Conservation (phyloP, 306 rosid genomes). For the Mimosa bimucronata region DNA sequence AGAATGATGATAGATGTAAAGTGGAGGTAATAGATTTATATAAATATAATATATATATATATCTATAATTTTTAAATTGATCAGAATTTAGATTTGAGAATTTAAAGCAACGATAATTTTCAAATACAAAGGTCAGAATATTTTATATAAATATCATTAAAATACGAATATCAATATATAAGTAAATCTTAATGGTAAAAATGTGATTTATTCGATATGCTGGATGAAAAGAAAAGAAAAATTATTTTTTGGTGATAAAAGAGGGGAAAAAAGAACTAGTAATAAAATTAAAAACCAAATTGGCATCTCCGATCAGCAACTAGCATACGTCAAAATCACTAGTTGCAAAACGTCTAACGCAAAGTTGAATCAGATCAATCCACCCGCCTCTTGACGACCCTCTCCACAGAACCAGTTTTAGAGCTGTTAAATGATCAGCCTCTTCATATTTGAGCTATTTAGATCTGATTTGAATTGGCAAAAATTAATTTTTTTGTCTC, state of each 20-base stretch:
- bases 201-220: neutral
- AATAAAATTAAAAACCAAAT: neutral
- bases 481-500: too few species aligned
- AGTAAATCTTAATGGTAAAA: neutral
- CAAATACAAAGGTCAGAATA: neutral
- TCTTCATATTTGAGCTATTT: too few species aligned
- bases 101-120: too few species aligned
- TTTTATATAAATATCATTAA: too few species aligned
- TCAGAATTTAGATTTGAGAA: neutral
- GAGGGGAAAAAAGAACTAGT: neutral
- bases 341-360: neutral
- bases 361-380: neutral
- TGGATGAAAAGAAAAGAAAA: neutral
- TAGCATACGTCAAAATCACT: neutral
- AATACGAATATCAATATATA: neutral
- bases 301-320: neutral
- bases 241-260: neutral
- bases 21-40: neutral
- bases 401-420: neutral
- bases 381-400: neutral
- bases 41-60: too few species aligned
- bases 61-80: too few species aligned
- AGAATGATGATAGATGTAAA: neutral
- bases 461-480: too few species aligned
- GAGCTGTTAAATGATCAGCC: too few species aligned